These are phyloP conservation scores for Pythium phragmitis DNA, from an alignment of 352 stramenopile genomes.

Conservation along the genomic window DNA sequence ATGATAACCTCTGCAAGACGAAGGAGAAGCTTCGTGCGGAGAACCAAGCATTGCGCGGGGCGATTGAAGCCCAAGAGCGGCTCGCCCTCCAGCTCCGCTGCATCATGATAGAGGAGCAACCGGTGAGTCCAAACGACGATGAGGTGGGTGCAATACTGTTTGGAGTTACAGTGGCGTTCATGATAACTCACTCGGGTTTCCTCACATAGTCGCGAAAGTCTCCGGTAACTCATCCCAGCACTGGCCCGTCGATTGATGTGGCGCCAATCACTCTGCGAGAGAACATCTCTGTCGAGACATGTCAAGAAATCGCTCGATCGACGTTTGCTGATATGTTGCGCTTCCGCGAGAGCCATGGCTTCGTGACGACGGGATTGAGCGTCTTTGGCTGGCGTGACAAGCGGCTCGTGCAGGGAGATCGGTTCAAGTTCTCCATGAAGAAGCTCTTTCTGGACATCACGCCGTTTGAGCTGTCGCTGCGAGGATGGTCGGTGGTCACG, in stretches of 20 bases:
- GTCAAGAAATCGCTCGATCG: constrained; percentile 7
- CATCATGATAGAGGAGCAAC: not conserved
- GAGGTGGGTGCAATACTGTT: not conserved
- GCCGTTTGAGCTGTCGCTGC: constrained; percentile 19
- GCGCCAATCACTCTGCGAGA: not conserved
- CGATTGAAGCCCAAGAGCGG: constrained; percentile 14
- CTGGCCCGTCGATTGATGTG: not conserved
- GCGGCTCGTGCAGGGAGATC: constrained; percentile 18
- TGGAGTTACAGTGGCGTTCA: not conserved
- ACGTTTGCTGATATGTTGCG: constrained; percentile 18
- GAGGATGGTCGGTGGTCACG: constrained; percentile 13
- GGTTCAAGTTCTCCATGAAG: constrained; percentile 31
- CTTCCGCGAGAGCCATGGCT: constrained; percentile 17
- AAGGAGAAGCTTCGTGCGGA: constrained; percentile 9
- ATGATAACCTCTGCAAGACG: not conserved
- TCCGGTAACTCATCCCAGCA: no score
- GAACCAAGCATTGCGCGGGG: constrained; percentile 15
- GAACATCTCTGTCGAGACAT: constrained; percentile 3
- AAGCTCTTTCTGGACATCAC: constrained; percentile 27
- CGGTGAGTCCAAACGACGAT: not conserved
- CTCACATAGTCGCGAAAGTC: no score
- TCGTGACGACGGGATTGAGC: constrained; percentile 25
- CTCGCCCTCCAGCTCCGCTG: not conserved
- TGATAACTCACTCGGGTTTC: not conserved
- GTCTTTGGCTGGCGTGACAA: constrained; percentile 38